Base-by-base conservation (phyloP, 2,329 filamentous ascomycete genomes). In the Botrytis elliptica region DNA sequence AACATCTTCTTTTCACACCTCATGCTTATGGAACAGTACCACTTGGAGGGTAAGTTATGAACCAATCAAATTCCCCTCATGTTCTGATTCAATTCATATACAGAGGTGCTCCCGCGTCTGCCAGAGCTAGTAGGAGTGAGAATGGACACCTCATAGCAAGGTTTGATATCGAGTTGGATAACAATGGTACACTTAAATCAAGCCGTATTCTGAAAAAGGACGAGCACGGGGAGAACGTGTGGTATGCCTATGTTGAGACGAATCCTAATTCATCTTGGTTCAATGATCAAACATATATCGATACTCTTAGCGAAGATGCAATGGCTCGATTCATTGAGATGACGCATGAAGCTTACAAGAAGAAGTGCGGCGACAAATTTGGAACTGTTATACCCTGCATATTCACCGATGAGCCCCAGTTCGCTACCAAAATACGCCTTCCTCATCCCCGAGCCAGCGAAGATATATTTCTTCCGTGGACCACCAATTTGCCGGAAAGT, bases 331-430 rank as follows among this genome's bases (percentile, higher is more conserved):
- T 82, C 59, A 76, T 82, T 46, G 76, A 80, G 22, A 79, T 75
- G 36, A 81, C 80, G 2, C 79, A 82, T 73, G 79, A 81, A 67
- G 73, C 75, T 12, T 82, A 81, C 70, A 81, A 81, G 72, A 68
- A 74, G 12, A 77, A 77, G 55, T 71, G 81, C 12, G 79, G 78
- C 33, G 77, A 80, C 60, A 78, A 76, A 29, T 82, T 82, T 62
- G 80, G 80, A 0, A 76, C 75, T 1, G 76, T 74, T 3, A 76
- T 81, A 8, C 81, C 81, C 2, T 81, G 80, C 62, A 81, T 81
- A 25, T 81, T 81, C 36, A 81, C 80, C 6, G 81, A 82, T 65
- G 80, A 82, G 55, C 80, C 81, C 2, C 80, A 81, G 71, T 81
- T 82, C 36, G 77, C 80, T 6, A 79, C 76, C 6, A 82, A 82